Conservation (phyloP, 805 yeast genomes). For the Nematodospora valgi region DNA sequence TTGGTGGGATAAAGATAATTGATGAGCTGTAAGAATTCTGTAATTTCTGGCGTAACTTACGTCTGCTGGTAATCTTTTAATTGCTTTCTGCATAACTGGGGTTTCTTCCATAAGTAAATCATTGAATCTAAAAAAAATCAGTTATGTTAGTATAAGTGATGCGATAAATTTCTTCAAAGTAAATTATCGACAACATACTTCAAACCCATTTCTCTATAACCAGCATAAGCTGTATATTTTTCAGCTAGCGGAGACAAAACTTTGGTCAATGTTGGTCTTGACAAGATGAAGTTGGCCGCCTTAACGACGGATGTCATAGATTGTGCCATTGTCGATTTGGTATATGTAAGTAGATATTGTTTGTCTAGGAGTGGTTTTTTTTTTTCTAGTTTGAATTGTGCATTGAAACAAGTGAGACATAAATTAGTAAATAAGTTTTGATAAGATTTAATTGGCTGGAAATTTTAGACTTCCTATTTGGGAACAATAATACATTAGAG, state of each 20-base stretch:
- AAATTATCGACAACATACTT: constrained; percentile 22
- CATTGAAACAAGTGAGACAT: background rate
- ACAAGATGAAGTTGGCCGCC: constrained; percentile 73
- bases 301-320: constrained; percentile 68
- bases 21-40: constrained; percentile 91
- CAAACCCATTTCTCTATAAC: constrained; percentile 94
- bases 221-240: constrained; percentile 68
- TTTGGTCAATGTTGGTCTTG: constrained; percentile 73
- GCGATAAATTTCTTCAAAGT: constrained; percentile 24
- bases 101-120: constrained; percentile 87
- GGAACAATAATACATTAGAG: constrained; percentile 14
- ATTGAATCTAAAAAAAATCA: constrained; percentile 48
- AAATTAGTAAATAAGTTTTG: constrained; percentile 16
- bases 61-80: constrained; percentile 78
- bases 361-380: constrained; percentile 1
- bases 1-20: constrained; percentile 78
- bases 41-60: constrained; percentile 88
- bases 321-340: constrained; percentile 37
- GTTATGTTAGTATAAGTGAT: constrained; percentile 18
- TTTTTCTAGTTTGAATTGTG: background rate
- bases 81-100: constrained; percentile 81
- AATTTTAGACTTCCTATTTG: constrained; percentile 20
- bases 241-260: constrained; percentile 78
- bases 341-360: background rate
- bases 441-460: constrained; percentile 24